Base-by-base conservation (phyloP, 345 rosid species). In the Camelina neglecta region DNA sequence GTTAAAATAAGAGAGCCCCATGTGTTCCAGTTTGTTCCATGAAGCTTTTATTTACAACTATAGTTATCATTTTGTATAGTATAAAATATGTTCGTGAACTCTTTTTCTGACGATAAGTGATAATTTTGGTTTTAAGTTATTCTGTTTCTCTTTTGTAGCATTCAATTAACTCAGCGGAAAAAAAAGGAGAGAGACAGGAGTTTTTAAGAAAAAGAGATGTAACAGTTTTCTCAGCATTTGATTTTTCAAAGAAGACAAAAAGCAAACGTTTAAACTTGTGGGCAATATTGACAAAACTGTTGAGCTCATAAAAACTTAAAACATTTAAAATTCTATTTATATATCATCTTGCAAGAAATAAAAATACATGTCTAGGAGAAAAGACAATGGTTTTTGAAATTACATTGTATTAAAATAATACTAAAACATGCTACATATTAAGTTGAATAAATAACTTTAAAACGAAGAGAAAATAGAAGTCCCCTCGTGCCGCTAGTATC, bases 401-500 rank as follows among this genome's bases (percentile, higher is more conserved):
- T 20, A 61, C 42, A 61, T 16, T 42, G 65, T 61, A 58, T 50
- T 8, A 35, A 33, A 26, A 31, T 4, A 31, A 18, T 16, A 9
- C 5, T 23, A 53, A 20, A 60, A 48, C n/a, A 10, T 15, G 7
- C 9, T 35, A 31, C 9, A 24, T 54, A 59, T 60, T 42, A 21
- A 54, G 47, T 49, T 12, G 4, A 67, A 78, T 65, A 33, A 38
- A 39, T 8, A 11, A 18, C 20, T 31, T 12, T 3, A 47, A 57
- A 20, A 72, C 33, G 11, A 20, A 44, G 61, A 80, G 33, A 65
- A 60, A 76, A 67, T 48, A 76, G 76, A 69, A 67, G 57, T 60
- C 79, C 79, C 75, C 79, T 79, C 76, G 87, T 85, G 91, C 86
- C 83, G 83, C 86, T 85, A 71, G 83, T 86, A 85, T 87, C 89